Base-by-base conservation (phyloP, 306 rosid species). In the Acacia confusa region DNA sequence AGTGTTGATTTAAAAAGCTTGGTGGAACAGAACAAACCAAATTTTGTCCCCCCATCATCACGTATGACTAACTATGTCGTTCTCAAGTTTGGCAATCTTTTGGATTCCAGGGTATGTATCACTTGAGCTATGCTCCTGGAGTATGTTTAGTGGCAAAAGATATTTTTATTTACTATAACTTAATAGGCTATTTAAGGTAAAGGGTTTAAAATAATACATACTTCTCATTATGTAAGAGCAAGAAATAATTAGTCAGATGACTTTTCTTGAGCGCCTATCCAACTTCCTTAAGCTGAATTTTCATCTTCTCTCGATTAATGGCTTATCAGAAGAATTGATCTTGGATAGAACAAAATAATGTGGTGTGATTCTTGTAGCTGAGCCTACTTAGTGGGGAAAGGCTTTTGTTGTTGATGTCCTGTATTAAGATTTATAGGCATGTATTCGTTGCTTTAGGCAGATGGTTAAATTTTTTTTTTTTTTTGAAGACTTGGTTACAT, bases 1-100 rank as follows among this genome's bases (percentile, higher is more conserved):
- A 95, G 99, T 85, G 98, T 96, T 89, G 98, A 96, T 85, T 92
- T 96, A 70, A 92, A 91, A 87, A 85, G 92, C 85, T 88, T 96
- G 85, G 95, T 92, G 91, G 99, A 93, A 78, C 93, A 87, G 89
- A 91, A 96, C 91, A 96, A 86, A 85, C 85, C 66, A 45, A 92
- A 93, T 86, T 91, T 96, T 74, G 94, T 93, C 77, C 92, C 92
- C 9, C 97, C 99, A 64, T 79, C 97, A 0, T 93, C 99, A 19
- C 82, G 99, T 0, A 95, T 91, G 98, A 95, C 99, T 47, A 95
- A 95, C 81, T 95, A 95, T 70, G 88, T 95, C 19, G 88, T 95
- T 80, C 90, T 95, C 71, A 93, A 84, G 90, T 95, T 95, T 66
- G 99, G 97, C 19, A 85, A 91, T 83, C 88, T 89, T 44, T 75